Conservation (phyloP, 2,329 filamentous ascomycete genomes). For the Aspergillus fumigatus region DNA sequence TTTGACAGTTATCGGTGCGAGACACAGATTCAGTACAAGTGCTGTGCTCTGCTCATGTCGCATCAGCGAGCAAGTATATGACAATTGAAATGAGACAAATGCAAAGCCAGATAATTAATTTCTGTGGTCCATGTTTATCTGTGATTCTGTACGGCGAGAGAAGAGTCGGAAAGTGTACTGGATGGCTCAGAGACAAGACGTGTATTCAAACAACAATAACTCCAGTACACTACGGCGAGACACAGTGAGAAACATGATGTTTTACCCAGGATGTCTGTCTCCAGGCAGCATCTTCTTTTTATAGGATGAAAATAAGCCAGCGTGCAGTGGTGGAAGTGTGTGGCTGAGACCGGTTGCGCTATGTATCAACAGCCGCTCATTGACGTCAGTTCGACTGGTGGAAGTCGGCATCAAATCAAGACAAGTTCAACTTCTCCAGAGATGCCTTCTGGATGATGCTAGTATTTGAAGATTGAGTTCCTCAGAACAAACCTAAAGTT, state of each 20-base stretch:
- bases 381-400: conserved; percentile 10
- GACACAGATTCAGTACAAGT: neutral
- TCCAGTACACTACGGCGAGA: neutral
- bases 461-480: neutral
- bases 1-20: neutral
- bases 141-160: neutral
- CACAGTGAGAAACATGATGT: neutral
- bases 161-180: neutral
- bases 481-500: neutral
- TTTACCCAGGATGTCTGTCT: neutral
- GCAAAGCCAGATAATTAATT: neutral
- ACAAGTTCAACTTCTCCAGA: neutral
- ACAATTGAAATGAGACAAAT: neutral
- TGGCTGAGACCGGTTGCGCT: neutral
- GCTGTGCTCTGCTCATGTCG: neutral
- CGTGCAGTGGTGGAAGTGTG: neutral
- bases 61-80: neutral
- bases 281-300: neutral
- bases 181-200: neutral
- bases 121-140: neutral
- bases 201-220: neutral
- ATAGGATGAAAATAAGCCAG: neutral
- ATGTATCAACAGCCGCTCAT: conserved; percentile 13
- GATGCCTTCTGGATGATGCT: neutral
- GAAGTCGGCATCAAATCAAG: neutral